Evolutionary conservation across 2,329 filamentous ascomycete genomes (phyloP).

Genomic region (Aspergillus amoenus): DNA sequence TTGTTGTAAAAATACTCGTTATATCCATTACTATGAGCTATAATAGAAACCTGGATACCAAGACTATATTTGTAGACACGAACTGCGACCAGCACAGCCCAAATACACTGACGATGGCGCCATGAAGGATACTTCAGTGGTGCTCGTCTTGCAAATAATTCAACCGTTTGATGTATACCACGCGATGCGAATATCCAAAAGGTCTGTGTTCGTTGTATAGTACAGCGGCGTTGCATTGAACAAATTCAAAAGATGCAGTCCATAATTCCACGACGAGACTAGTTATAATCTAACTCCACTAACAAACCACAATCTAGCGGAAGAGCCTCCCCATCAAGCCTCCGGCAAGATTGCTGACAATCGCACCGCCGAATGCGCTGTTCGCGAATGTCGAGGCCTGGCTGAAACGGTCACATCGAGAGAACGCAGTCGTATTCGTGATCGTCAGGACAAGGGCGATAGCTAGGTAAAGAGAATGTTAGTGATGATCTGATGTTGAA

Average conservation of each 20-base stretch:
- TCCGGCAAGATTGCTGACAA: slow-evolving; percentile 56
- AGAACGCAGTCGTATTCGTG: slow-evolving; percentile 54
- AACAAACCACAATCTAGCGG: slow-evolving; percentile 33
- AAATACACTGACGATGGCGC: too few species aligned
- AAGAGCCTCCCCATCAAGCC: slow-evolving; percentile 57
- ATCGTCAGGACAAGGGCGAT: slow-evolving; percentile 52
- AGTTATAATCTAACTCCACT: background rate
- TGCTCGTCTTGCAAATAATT: too few species aligned
- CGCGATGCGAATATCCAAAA: too few species aligned
- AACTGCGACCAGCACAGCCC: too few species aligned
- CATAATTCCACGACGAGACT: background rate
- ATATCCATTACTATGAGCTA: too few species aligned
- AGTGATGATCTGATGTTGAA: background rate
- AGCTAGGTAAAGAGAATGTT: slow-evolving; percentile 27
- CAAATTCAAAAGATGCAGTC: background rate
- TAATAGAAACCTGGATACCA: too few species aligned
- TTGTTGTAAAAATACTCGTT: too few species aligned
- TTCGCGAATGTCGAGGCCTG: slow-evolving; percentile 60
- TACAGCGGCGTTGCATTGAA: background rate
- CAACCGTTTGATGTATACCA: too few species aligned
- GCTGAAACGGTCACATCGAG: slow-evolving; percentile 52
- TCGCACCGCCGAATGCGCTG: slow-evolving; percentile 53
- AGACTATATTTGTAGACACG: too few species aligned
- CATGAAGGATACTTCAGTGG: too few species aligned
- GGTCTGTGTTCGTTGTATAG: too few species aligned